Percentiles rank a stretch among this genome's conserved stretches.
Conservation (phyloP, 2,329 filamentous ascomycete genomes). For the Alternaria dauci region DNA sequence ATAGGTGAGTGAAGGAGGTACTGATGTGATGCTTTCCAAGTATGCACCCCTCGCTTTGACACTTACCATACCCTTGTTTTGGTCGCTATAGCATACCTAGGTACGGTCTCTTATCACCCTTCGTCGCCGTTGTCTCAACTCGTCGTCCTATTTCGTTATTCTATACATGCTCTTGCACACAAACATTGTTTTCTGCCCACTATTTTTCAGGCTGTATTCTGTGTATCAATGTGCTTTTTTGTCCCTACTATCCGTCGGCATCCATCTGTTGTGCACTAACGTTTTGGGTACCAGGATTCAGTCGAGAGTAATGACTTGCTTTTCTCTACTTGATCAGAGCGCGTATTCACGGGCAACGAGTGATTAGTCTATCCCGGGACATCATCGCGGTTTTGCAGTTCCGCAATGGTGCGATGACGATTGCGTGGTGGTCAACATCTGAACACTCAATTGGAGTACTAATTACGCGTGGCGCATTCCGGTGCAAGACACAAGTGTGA, state of each 20-base stretch:
- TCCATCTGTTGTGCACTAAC: too few species aligned
- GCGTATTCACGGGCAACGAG: too few species aligned
- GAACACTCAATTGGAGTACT: neutral
- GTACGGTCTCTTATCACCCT: neutral
- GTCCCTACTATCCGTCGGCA: too few species aligned
- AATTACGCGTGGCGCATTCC: neutral
- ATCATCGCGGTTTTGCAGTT: neutral
- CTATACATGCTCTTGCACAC: neutral
- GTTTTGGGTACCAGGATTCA: too few species aligned
- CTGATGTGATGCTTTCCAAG: too few species aligned
- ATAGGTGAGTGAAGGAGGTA: neutral
- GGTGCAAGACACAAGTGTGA: neutral
- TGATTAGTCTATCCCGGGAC: too few species aligned
- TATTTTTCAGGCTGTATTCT: too few species aligned
- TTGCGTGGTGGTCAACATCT: neutral
- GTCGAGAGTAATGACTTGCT: too few species aligned
- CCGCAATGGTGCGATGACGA: neutral
- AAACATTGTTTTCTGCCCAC: too few species aligned
- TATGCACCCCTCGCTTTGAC: neutral
- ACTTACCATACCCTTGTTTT: neutral
- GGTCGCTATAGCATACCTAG: neutral
- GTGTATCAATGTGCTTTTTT: too few species aligned
- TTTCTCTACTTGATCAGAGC: too few species aligned
- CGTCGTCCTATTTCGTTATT: neutral
- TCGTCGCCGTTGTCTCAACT: neutral